Evolutionary conservation across 2,329 filamentous ascomycete genomes (phyloP).

Genomic region (Sporothrix schenckii): DNA sequence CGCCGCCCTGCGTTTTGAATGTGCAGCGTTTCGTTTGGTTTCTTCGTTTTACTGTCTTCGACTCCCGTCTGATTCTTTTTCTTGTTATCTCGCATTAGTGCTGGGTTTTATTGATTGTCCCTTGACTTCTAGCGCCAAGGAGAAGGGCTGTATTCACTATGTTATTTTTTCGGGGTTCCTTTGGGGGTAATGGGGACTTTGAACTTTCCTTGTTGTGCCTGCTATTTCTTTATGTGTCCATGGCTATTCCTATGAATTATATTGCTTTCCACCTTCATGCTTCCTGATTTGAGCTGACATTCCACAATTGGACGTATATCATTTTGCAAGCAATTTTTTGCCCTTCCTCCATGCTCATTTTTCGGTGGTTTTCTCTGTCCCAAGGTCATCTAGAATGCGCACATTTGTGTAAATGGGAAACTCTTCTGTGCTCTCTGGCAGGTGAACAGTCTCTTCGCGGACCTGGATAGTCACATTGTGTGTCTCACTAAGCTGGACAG

Average conservation of each 20-base stretch:
- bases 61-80: not conserved
- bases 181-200: not conserved
- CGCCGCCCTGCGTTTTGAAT: not conserved
- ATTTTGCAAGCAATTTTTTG: not conserved
- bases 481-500: not conserved
- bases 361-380: not conserved
- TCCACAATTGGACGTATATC: not conserved
- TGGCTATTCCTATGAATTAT: not conserved
- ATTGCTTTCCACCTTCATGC: not conserved
- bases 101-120: not conserved
- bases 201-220: not conserved
- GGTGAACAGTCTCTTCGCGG: not conserved
- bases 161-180: not conserved
- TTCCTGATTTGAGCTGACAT: too few relatives aligned
- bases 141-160: not conserved
- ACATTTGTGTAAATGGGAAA: conserved; percentile 8
- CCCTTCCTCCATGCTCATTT: not conserved
- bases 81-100: not conserved
- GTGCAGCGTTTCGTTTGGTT: not conserved
- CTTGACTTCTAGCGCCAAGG: not conserved
- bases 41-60: not conserved
- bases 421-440: not conserved
- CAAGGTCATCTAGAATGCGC: not conserved
- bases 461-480: conserved; percentile 20
- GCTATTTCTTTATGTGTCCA: not conserved